Conservation (phyloP, 2,329 filamentous ascomycete species). For the Macroventuria anomochaeta region DNA sequence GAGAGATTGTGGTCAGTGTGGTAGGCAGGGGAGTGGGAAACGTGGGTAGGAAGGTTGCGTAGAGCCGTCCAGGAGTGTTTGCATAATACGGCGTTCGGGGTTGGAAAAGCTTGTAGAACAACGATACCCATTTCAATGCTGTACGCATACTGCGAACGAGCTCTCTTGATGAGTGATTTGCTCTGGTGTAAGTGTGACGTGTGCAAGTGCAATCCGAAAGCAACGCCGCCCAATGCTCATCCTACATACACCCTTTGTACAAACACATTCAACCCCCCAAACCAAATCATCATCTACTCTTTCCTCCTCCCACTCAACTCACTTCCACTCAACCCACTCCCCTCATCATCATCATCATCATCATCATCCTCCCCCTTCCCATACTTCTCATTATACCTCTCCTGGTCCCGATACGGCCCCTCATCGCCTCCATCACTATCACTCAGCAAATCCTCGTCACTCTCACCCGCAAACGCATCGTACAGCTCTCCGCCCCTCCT, state of each 20-base stretch:
- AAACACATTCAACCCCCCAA: neutral
- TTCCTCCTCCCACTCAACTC: conserved; percentile 35
- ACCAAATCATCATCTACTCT: conserved; percentile 22
- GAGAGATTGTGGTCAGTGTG: conserved; percentile 84
- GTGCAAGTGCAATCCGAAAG: conserved; percentile 2
- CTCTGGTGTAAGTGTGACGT: neutral
- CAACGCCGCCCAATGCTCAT: conserved; percentile 28
- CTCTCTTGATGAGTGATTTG: neutral
- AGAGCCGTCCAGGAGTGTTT: conserved; percentile 10
- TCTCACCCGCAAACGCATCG: conserved; percentile 94
- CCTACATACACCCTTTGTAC: neutral
- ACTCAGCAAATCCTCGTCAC: conserved; percentile 72
- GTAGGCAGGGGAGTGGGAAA: conserved; percentile 95
- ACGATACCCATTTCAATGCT: conserved; percentile 21
- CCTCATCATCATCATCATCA: conserved; percentile 17
- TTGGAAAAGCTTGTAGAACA: conserved; percentile 14
- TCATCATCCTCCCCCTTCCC: conserved; percentile 21
- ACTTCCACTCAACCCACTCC: conserved; percentile 19
- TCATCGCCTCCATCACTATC: conserved; percentile 51
- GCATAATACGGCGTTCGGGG: conserved; percentile 9
- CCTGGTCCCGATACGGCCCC: conserved; percentile 46
- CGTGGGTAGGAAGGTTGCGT: conserved; percentile 87
- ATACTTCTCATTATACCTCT: conserved; percentile 44
- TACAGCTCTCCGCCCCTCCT: conserved; percentile 86
- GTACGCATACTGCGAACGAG: neutral